A percentile compares a stretch with the other conserved stretches of the same genome.
These are phyloP conservation scores for Marasmius oreades DNA, from an alignment of 1,284 basidiomycete species.

Conservation along the genomic window DNA sequence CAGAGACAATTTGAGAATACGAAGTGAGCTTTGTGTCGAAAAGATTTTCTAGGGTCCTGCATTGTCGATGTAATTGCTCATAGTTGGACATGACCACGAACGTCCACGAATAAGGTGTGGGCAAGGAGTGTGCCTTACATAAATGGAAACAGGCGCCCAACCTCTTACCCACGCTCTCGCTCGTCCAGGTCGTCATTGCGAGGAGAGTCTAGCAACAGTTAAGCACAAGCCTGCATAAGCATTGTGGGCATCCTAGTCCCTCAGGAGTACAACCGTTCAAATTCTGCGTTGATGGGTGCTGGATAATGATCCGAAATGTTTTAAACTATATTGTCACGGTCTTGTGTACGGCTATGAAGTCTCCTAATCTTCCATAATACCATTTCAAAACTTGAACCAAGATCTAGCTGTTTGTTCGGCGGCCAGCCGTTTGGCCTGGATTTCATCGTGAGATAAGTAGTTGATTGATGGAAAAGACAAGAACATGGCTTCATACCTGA, in stretches of 20 bases:
- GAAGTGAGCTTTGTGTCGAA: conserved; percentile 88
- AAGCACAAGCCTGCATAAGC: too few species aligned
- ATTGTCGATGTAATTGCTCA: conserved; percentile 81
- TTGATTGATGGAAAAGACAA: neutral
- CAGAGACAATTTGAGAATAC: conserved; percentile 82
- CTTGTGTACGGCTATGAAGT: neutral
- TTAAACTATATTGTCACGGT: too few species aligned
- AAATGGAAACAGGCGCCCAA: neutral
- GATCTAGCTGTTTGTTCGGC: conserved; percentile 56
- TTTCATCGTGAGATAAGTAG: conserved; percentile 2
- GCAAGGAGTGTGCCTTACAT: neutral
- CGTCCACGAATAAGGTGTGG: neutral
- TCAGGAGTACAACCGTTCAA: too few species aligned
- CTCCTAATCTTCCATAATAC: neutral
- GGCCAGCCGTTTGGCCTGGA: conserved; percentile 58
- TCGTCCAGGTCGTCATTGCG: neutral
- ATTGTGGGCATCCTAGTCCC: too few species aligned
- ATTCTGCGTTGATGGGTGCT: too few species aligned
- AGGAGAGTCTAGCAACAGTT: too few species aligned
- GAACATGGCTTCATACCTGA: conserved; percentile 40
- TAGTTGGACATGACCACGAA: conserved; percentile 59
- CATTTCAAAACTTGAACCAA: conserved; percentile 53
- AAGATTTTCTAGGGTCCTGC: conserved; percentile 85
- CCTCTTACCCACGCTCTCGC: neutral
- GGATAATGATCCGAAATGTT: too few species aligned